A percentile compares a stretch with the other conserved stretches of the same genome.
Conservation (phyloP, 305 asterid species). For the Fraxinus nigra region DNA sequence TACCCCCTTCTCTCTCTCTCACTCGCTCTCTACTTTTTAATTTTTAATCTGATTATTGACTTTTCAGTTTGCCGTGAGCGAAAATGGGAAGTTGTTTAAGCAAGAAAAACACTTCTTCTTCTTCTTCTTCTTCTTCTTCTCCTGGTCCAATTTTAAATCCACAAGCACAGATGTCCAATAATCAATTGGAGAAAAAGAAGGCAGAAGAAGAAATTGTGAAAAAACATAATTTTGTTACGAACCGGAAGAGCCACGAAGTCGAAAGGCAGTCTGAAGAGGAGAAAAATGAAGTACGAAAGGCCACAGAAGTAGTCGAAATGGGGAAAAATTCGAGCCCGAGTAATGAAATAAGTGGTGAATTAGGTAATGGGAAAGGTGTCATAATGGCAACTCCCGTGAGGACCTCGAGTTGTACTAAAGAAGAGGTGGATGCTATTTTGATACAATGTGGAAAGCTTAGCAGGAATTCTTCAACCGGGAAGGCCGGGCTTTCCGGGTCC, state of each 20-base stretch:
- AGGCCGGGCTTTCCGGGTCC: constrained; percentile 29
- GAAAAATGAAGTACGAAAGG: constrained; percentile 28
- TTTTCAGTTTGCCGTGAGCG: background rate
- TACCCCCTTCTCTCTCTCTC: background rate
- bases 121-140: constrained; percentile 30
- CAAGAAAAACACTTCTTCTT: constrained; percentile 52
- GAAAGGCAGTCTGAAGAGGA: constrained; percentile 54
- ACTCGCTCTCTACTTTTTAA: background rate
- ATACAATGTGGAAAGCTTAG: constrained; percentile 94
- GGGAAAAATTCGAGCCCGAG: background rate
- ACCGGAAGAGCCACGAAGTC: constrained; percentile 68
- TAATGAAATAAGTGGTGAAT: background rate
- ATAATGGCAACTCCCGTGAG: constrained; percentile 50
- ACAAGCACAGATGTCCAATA: constrained; percentile 31
- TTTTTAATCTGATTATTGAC: background rate
- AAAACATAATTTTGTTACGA: constrained; percentile 66
- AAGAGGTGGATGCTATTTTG: constrained; percentile 88
- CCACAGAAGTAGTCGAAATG: background rate
- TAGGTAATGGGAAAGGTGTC: background rate
- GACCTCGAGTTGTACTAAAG: constrained; percentile 85
- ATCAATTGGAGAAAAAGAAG: constrained; percentile 45
- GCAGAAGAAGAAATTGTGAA: constrained; percentile 48
- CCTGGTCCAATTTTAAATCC: constrained; percentile 30
- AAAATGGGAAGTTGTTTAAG: constrained; percentile 94
- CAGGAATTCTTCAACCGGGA: constrained; percentile 79